Evolutionary conservation across 2,329 filamentous ascomycete species (phyloP), one percentile per base, ranked within the genome.

Genomic region (Ceratocystis papillata): DNA sequence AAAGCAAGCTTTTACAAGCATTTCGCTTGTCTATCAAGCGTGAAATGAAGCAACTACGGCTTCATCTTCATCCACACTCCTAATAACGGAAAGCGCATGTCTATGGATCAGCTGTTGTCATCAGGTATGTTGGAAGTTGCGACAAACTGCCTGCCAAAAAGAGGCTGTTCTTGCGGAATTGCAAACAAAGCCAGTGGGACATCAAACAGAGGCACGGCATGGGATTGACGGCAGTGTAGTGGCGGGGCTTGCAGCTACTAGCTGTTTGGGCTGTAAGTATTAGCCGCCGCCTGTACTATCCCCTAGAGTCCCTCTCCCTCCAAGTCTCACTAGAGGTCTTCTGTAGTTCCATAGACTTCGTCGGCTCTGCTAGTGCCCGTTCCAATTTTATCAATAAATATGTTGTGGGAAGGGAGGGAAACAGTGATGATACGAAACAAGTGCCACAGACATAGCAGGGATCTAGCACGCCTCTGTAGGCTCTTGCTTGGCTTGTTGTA

Each of bases 361-460:
- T 28, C 22, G 48, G 48, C 48, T 53, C 48, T 53, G 22, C 8
- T 25, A 15, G 4, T 53, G 22, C 2, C 48, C 48, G 48, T 53
- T 28, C 48, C 48, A 53, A 53, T 53, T 12, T 41, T 5, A 53
- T 53, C 20, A 25, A 53, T 6, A 25, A 53, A 25, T 25, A 25
- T 53, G 22, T 28, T 37, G 55, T n/a, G 28, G 28, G 55, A 59
- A 59, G 33, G 65, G 65, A 63, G 50, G 65, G 65, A 66, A 60
- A 67, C 50, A 64, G 22, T 60, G 41, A 62, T 67, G 66, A 67
- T 45, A 65, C 66, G 37, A 65, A 20, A 45, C 59, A 44, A 66
- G 30, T 67, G 66, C 62, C 55, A 63, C 66, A 67, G 66, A 67
- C 48, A 10, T 25, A 22, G 30, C 62, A 57, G 53, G 66, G 65